Evolutionary conservation across 352 stramenopile genomes (phyloP).

Genomic region (Phytophthora agathidicida): DNA sequence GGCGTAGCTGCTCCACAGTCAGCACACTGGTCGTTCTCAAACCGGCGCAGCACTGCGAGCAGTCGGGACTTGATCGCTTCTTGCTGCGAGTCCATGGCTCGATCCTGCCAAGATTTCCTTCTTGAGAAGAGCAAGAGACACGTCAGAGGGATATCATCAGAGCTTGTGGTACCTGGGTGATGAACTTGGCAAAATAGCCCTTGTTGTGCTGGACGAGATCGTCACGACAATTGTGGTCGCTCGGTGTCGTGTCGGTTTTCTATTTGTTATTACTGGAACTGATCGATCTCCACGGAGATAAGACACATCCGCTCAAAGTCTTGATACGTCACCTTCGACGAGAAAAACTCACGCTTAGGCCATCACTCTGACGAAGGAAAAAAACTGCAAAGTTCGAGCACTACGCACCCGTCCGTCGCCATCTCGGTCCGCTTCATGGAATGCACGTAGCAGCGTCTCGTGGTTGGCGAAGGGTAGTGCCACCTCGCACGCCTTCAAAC

Average conservation of each 20-base stretch:
- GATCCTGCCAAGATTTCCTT: constrained; percentile 17
- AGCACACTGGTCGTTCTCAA: constrained; percentile 68
- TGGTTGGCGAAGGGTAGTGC: constrained; percentile 46
- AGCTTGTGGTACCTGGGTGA: neutral
- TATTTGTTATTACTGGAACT: constrained; percentile 38
- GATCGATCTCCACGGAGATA: constrained; percentile 38
- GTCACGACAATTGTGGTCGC: too few species aligned
- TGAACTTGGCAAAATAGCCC: too few species aligned
- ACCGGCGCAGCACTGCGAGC: constrained; percentile 38
- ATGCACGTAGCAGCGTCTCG: constrained; percentile 40
- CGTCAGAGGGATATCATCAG: constrained; percentile 8
- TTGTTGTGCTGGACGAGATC: too few species aligned
- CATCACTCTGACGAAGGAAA: too few species aligned
- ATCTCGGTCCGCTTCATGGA: constrained; percentile 64
- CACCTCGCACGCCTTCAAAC: constrained; percentile 37
- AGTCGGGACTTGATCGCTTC: constrained; percentile 51
- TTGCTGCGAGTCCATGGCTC: constrained; percentile 27
- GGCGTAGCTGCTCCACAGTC: constrained; percentile 67
- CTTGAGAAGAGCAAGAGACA: constrained; percentile 18
- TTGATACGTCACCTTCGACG: constrained; percentile 61
- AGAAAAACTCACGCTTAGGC: neutral
- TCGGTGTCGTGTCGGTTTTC: constrained; percentile 21
- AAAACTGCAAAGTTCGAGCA: neutral
- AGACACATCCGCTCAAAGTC: constrained; percentile 73
- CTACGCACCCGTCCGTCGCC: constrained; percentile 52